Evolutionary conservation across 1,284 basidiomycete species (phyloP).

Genomic region (Porodaedalea pini): DNA sequence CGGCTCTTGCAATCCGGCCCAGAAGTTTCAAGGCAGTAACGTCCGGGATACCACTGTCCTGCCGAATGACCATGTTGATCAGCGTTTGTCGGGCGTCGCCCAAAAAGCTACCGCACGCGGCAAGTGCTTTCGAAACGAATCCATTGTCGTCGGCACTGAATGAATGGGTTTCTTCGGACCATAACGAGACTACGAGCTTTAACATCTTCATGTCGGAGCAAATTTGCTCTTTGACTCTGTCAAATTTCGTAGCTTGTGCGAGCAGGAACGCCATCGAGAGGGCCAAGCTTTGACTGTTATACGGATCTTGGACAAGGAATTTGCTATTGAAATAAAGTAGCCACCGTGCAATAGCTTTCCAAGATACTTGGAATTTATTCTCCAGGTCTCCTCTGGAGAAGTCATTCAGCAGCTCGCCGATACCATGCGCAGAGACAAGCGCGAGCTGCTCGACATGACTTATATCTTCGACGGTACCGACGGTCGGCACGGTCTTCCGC

Average conservation of each 20-base stretch:
- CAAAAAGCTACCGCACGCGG: background rate
- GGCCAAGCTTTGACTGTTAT: background rate
- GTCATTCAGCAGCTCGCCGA: background rate
- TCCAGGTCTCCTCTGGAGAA: background rate
- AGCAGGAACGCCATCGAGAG: background rate
- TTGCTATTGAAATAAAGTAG: background rate
- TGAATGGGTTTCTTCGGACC: background rate
- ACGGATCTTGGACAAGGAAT: background rate
- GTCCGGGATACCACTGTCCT: background rate
- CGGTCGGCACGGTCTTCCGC: background rate
- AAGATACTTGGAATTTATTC: background rate
- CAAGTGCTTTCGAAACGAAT: background rate
- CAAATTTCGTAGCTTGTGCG: background rate
- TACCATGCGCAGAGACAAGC: background rate
- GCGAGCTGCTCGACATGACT: background rate
- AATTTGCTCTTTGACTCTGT: background rate
- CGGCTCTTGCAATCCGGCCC: background rate
- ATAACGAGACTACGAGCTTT: background rate
- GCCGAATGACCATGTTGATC: background rate
- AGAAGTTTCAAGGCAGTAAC: background rate
- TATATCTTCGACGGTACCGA: background rate
- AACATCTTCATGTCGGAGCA: background rate
- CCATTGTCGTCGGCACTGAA: background rate
- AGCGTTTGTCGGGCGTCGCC: background rate
- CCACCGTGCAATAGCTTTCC: conserved; percentile 2